These are phyloP conservation scores for Diaporthe capsici DNA, from an alignment of 2,329 filamentous ascomycete species.

Conservation along the genomic window DNA sequence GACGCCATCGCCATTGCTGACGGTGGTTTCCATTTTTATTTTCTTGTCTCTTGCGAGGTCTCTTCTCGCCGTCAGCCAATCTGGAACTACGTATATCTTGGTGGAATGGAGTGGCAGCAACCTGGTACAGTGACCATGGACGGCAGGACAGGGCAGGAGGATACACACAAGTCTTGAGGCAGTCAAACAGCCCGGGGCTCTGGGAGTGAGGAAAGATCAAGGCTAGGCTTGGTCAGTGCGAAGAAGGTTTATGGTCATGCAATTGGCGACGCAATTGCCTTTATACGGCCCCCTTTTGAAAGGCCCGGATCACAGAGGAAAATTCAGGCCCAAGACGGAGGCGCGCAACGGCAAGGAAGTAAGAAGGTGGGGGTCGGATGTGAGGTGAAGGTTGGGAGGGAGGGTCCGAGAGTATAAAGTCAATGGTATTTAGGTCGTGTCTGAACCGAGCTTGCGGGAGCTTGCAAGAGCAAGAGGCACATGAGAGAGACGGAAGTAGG, in stretches of 20 bases:
- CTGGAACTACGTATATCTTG: neutral
- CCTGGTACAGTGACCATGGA: neutral
- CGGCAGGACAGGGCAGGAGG: neutral
- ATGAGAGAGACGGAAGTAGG: neutral
- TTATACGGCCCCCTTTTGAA: neutral
- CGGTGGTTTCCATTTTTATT: neutral
- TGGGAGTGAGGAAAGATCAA: neutral
- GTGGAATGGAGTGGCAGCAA: no score
- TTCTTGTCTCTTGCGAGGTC: conserved; percentile 5
- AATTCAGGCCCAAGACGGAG: neutral
- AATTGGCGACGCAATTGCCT: neutral
- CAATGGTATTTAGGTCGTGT: neutral
- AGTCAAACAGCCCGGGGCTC: neutral
- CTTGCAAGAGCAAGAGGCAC: neutral
- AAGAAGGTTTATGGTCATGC: neutral
- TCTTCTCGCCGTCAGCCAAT: neutral
- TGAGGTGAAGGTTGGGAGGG: neutral
- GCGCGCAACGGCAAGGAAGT: neutral
- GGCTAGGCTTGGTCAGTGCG: neutral
- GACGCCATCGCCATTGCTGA: neutral
- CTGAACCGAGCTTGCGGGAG: neutral
- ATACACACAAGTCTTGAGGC: neutral
- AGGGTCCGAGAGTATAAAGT: neutral
- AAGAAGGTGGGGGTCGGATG: neutral
- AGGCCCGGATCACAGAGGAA: neutral